Base-by-base conservation (phyloP, 2,329 filamentous ascomycete genomes). In the Stemphylium vesicarium region DNA sequence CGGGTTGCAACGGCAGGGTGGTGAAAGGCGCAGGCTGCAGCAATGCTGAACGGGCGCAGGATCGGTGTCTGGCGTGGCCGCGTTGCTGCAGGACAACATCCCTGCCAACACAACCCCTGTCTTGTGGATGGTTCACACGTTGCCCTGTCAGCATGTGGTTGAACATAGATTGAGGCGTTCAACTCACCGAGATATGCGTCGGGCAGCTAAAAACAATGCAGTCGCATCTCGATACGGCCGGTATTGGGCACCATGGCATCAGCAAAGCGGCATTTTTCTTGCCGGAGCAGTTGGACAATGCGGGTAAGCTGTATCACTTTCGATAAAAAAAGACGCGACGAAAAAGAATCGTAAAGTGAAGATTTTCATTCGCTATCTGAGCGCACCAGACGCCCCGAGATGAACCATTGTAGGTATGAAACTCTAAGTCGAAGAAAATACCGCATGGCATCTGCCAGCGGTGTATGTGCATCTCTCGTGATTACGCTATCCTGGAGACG, bases 201-300 rank as follows among this genome's bases (percentile, higher is more conserved):
- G 50, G 50, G 50, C 50, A 52, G 50, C 50, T 20, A 52, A 29
- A 39, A 47, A 8, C 20, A 4, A 44, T 52, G 42, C 50, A 52
- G 26, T 45, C 31, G 29, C 15, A 24, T 22, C 42, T 39, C 50
- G 13, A 43, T 22, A 36, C 9, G 31, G 39, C 47, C 22, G 12
- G 39, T 29, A 12, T 50, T 43, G 47, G 18, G 37, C 18, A 12
- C 13, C 26, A 9, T 42, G 15, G 33, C 15, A 36, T 16, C 33
- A 15, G 15, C 33, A 8, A 36, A 36, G 16, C 33, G 33, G 33
- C 26, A 29, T 29, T 29, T 29, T 29, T 29, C 26, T 29, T 29
- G 26, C 26, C 26, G 26, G 26, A 10, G 8, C 33, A 16, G 33
- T 10, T 16, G 33, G 33, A 15, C 16, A 18, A 36, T 36, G 8